Conservation (phyloP, 257 asterid species). For the Nicotiana knightiana region DNA sequence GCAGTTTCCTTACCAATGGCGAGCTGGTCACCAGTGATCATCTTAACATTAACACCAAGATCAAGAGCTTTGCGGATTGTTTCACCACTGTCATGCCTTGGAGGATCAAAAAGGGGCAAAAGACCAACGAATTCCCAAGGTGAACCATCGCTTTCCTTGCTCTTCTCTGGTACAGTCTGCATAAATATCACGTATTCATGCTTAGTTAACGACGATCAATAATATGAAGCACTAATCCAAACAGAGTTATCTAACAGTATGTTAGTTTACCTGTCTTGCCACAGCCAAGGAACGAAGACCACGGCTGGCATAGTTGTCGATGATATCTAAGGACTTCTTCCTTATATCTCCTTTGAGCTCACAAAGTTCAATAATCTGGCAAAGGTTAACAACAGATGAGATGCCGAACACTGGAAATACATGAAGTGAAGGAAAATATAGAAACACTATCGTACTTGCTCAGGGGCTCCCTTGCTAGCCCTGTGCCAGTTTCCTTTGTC, state of each 20-base stretch:
- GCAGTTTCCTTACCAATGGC: constrained; percentile 94
- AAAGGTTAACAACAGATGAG: not conserved
- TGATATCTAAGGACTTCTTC: constrained; percentile 56
- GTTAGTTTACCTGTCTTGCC: constrained; percentile 50
- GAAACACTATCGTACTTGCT: constrained; percentile 40
- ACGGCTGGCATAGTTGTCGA: constrained; percentile 73
- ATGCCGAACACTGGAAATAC: not conserved
- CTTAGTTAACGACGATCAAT: not conserved
- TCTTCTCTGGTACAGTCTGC: constrained; percentile 61
- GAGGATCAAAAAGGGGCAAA: constrained; percentile 87
- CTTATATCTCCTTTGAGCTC: constrained; percentile 43
- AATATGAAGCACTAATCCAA: not conserved
- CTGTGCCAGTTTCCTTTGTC: constrained; percentile 64
- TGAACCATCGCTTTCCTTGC: constrained; percentile 55
- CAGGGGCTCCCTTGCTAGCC: constrained; percentile 92
- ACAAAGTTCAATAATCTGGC: constrained; percentile 76
- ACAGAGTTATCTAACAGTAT: not conserved
- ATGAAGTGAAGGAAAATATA: not conserved
- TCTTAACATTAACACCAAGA: constrained; percentile 87
- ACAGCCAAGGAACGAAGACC: constrained; percentile 90
- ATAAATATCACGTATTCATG: not conserved
- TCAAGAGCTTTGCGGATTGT: constrained; percentile 78
- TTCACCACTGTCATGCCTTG: constrained; percentile 93
- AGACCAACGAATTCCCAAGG: constrained; percentile 83
- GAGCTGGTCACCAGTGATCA: constrained; percentile 92